Percentiles rank a stretch among this genome's conserved stretches.
Conservation (phyloP, 148 eudicot species). For the Oxyria digyna region DNA sequence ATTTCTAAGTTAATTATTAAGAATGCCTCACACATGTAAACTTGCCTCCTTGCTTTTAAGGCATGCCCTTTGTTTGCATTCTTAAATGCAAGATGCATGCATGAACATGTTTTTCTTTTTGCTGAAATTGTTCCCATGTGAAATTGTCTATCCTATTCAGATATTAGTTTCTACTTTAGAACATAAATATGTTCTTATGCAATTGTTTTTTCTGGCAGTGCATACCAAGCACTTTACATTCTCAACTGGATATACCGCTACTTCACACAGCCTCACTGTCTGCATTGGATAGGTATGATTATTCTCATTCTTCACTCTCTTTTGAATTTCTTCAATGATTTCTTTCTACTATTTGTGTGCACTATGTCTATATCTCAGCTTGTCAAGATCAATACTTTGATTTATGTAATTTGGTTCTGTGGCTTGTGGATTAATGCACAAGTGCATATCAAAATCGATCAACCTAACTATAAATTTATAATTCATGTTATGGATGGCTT, state of each 20-base stretch:
- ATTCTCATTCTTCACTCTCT: background rate
- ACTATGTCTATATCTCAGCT: background rate
- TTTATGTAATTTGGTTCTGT: background rate
- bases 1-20: background rate
- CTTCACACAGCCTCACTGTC: constrained; percentile 53
- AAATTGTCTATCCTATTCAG: background rate
- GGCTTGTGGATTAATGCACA: background rate
- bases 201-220: constrained; percentile 28
- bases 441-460: background rate
- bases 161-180: background rate
- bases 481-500: background rate
- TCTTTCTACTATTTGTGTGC: background rate
- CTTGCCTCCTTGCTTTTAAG: background rate
- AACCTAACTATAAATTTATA: too few relatives aligned
- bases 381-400: background rate
- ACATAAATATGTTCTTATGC: background rate
- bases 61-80: background rate
- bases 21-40: background rate
- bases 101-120: background rate
- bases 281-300: constrained; percentile 66
- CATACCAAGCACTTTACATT: constrained; percentile 81
- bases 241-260: constrained; percentile 91
- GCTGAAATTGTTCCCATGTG: background rate
- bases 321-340: background rate
- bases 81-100: background rate